These are phyloP conservation scores for Aspergillus avenaceus DNA, from an alignment of 495 filamentous ascomycete genomes.

Conservation along the genomic window DNA sequence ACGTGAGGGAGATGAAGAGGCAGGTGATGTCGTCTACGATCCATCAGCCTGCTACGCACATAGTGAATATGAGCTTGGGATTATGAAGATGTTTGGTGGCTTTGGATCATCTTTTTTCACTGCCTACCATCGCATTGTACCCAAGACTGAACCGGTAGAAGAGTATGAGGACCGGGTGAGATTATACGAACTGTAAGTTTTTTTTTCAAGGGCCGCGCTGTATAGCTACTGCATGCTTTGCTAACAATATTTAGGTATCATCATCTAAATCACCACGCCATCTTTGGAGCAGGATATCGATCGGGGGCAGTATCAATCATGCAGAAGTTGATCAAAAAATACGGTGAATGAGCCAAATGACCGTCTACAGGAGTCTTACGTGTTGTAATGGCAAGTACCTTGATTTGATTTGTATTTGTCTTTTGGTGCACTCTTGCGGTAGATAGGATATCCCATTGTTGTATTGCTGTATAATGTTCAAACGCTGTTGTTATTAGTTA, in stretches of 20 bases:
- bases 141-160: slow-evolving; percentile 73
- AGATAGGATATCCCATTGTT: too few relatives aligned
- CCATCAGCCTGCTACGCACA: slow-evolving; percentile 78
- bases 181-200: slow-evolving; percentile 77
- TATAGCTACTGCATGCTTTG: background rate
- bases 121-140: slow-evolving; percentile 70
- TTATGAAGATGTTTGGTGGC: slow-evolving; percentile 95
- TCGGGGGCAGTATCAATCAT: slow-evolving; percentile 71
- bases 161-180: slow-evolving; percentile 80
- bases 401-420: background rate
- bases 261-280: slow-evolving; percentile 81
- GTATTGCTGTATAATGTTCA: too few relatives aligned
- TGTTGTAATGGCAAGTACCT: background rate
- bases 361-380: background rate
- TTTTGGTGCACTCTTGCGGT: too few relatives aligned
- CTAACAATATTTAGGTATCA: slow-evolving; percentile 60
- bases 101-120: slow-evolving; percentile 68
- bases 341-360: slow-evolving; percentile 31
- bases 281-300: slow-evolving; percentile 77
- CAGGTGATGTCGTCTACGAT: slow-evolving; percentile 82
- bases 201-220: background rate
- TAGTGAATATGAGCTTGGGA: slow-evolving; percentile 84
- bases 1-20: slow-evolving; percentile 31
- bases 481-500: too few relatives aligned
- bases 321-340: slow-evolving; percentile 65